These are phyloP conservation scores for Phaeomoniella chlamydospora DNA, from an alignment of 2,329 filamentous ascomycete species.

Conservation along the genomic window DNA sequence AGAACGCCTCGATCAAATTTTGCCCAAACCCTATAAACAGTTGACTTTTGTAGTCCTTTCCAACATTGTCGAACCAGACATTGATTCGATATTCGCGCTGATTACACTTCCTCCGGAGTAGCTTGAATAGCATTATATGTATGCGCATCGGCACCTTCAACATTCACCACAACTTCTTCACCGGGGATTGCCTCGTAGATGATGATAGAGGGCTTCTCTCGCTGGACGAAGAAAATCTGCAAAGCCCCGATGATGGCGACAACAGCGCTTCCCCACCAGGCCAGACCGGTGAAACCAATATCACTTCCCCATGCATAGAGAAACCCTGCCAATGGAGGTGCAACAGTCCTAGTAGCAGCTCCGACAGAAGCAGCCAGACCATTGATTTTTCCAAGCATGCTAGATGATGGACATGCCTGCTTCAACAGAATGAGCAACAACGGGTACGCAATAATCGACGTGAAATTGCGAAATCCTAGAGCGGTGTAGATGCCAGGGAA, in stretches of 20 bases:
- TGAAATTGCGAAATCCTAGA: conserved; percentile 49
- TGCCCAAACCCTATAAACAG: no score
- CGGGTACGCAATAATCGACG: conserved; percentile 55
- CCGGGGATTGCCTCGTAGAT: not conserved
- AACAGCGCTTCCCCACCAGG: conserved; percentile 46
- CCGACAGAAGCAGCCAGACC: conserved; percentile 57
- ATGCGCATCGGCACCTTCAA: no score
- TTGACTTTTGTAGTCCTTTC: no score
- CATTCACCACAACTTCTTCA: not conserved
- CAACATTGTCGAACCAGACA: no score
- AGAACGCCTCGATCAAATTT: no score
- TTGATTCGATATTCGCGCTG: no score
- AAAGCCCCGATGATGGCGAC: conserved; percentile 41
- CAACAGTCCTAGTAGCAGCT: conserved; percentile 55
- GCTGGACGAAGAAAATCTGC: conserved; percentile 41
- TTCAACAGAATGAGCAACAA: conserved; percentile 59
- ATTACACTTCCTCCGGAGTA: no score
- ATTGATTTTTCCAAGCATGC: conserved; percentile 55
- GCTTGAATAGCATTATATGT: no score
- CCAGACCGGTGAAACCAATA: conserved; percentile 43
- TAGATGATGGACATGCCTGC: conserved; percentile 50
- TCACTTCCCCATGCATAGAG: conserved; percentile 49
- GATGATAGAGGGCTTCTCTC: conserved; percentile 27
- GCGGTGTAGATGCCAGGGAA: conserved; percentile 53
- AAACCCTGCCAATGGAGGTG: conserved; percentile 52